Evolutionary conservation across 345 rosid species (phyloP), one percentile per base, ranked within the genome.

Genomic region (Rhodamnia argentea): DNA sequence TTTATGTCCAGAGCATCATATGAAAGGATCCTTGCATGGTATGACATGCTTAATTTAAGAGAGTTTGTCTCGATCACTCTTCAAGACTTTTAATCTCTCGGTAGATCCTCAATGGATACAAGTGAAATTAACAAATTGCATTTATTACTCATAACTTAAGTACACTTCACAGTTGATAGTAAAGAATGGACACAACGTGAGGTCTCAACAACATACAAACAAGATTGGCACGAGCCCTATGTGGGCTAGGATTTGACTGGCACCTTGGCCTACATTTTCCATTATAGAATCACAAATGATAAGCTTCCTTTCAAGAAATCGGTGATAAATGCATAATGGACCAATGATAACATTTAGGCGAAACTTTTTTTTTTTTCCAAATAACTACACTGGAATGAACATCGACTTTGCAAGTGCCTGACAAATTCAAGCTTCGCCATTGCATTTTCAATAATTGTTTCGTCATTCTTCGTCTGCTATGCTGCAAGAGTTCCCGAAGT

Each of bases 401-500:
- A 62, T 64, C 44, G 18, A 64, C 44, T 64, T 32, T 32, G 44
- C 32, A 16, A 64, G 44, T 32, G 42, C 42, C 78, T 1, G 3
- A 64, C 44, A 32, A 64, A 64, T 64, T 64, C 44, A 64, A 32
- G 78, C 44, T 64, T 64, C 76, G 7, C 20, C 44, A 16, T 37
- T 15, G 23, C 76, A 18, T 16, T 64, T 64, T 54, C 75, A 18
- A 42, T 51, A 51, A 47, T 56, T 58, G 52, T 56, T 42, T 37
- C 37, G 54, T 59, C 10, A 51, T 18, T 91, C 22, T 40, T 64
- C 85, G 9, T 40, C 40, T 70, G 85, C 84, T 87, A 92, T 44
- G 91, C 88, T 52, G 90, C 89, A 57, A 91, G 84, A 89, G 94
- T 89, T 83, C 88, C 90, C 59, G 85, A 87, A 83, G 90, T 40